A percentile compares a stretch with the other conserved stretches of the same genome.
Evolutionary conservation across 345 rosid species (phyloP).

Genomic region (Acer yangbiense): DNA sequence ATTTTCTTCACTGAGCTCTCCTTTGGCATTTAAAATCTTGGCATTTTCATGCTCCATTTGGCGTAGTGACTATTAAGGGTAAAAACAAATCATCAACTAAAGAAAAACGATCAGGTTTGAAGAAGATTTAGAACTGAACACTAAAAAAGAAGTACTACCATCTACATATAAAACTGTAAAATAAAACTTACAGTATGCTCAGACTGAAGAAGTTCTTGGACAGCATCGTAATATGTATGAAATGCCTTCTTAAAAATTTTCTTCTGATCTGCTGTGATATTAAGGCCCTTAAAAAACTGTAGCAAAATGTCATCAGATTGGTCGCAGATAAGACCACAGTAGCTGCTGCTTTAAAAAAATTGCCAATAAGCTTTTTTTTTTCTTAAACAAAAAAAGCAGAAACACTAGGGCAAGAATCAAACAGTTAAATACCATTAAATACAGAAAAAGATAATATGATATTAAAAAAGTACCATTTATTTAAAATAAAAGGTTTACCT

Average conservation of each 20-base stretch:
- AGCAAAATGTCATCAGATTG: slow-evolving; percentile 35
- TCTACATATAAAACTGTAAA: slow-evolving; percentile 14
- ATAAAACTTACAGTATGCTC: slow-evolving; percentile 77
- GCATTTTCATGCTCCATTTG: slow-evolving; percentile 99
- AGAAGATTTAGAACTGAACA: neutral
- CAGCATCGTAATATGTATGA: slow-evolving; percentile 78
- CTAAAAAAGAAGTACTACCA: neutral
- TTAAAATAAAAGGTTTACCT: slow-evolving; percentile 45
- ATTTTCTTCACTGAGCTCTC: slow-evolving; percentile 96
- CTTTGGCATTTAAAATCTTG: slow-evolving; percentile 88
- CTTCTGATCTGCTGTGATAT: slow-evolving; percentile 84
- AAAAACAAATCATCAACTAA: slow-evolving; percentile 16
- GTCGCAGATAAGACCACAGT: neutral
- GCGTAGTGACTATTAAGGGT: slow-evolving; percentile 62
- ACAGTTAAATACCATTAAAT: neutral
- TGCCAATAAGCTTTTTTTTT: neutral
- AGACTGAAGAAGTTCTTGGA: slow-evolving; percentile 80
- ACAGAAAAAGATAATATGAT: neutral
- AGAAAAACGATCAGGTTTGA: neutral
- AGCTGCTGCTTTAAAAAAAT: neutral
- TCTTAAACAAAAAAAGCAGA: neutral
- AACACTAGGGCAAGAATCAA: slow-evolving; percentile 4
- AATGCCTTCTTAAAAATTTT: slow-evolving; percentile 79
- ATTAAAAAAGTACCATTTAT: neutral
- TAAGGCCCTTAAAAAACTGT: slow-evolving; percentile 82